Evolutionary conservation across 331 rosid species (phyloP).

Genomic region (Erythrophleum ivorense): DNA sequence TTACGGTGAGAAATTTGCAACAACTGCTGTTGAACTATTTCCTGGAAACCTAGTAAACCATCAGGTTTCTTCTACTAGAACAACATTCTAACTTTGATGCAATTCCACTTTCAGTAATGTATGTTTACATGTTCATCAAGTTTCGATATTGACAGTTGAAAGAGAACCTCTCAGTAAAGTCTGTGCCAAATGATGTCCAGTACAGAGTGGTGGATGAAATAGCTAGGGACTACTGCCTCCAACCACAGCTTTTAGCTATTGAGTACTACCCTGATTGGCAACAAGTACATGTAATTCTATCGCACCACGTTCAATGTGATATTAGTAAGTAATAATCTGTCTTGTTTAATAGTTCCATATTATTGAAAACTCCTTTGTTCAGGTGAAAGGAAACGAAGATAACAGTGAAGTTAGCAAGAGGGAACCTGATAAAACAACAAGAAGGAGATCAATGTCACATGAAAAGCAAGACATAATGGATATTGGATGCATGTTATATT

Average conservation of each 20-base stretch:
- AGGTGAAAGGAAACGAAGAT: conserved; percentile 46
- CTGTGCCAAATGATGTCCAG: conserved; percentile 56
- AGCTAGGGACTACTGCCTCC: conserved; percentile 41
- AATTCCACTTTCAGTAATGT: not conserved
- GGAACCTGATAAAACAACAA: conserved; percentile 48
- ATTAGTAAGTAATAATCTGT: not conserved
- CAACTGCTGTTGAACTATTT: conserved; percentile 51
- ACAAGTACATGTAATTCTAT: conserved; percentile 50
- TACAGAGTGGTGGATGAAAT: conserved; percentile 54
- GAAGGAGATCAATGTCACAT: conserved; percentile 46
- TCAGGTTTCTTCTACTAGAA: conserved; percentile 43
- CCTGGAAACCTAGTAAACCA: conserved; percentile 60
- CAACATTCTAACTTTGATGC: not conserved
- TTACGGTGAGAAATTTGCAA: conserved; percentile 52
- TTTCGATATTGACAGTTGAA: conserved; percentile 40
- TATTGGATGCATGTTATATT: conserved; percentile 48
- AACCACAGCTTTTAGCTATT: conserved; percentile 61
- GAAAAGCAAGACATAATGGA: conserved; percentile 51
- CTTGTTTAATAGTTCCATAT: not conserved
- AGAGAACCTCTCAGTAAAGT: conserved; percentile 46
- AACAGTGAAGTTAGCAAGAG: conserved; percentile 56
- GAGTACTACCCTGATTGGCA: conserved; percentile 74
- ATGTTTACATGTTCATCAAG: not conserved
- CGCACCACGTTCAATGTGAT: not conserved
- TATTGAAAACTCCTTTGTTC: not conserved